Base-by-base conservation (phyloP, 2,329 filamentous ascomycete genomes). In the Cadophora sp. region DNA sequence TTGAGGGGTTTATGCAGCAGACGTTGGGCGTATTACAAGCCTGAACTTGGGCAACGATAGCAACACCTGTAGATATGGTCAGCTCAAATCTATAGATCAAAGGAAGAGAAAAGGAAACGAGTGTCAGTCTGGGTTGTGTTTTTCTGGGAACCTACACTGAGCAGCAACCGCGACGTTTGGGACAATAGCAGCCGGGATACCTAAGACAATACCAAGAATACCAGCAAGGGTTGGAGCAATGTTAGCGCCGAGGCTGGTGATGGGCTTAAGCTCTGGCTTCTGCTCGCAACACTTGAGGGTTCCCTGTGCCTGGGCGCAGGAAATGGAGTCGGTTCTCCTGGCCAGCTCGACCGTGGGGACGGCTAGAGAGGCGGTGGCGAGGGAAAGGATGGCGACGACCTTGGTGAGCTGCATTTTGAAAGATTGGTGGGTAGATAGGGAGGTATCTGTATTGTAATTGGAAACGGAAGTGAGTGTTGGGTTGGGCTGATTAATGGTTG, bases 331-430 rank as follows among this genome's bases (percentile, higher is more conserved):
- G 13, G 39, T 60, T 27, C 59, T 62, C 33, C 43, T 60, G 55
- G 18, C 45, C 62, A 68, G 2, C 62, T 70, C 43, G 48, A 73
- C 58, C 11, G 61, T 41, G 20, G 73, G 71, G n/a, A 47, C 41
- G 14, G 75, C 74, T 27, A 73, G 53, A 47, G 68, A 64, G 39
- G 71, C 55, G 13, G 69, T 41, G 55, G 69, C 65, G 53, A 74
- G 53, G 56, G 76, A 70, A 48, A 77, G 48, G 47, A 71, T 43
- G 33, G 69, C 11, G 65, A 71, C 50, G 51, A 67, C 33, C 48
- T 65, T 67, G 41, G 65, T 69, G 69, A 76, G 68, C 43, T 73
- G 70, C 75, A 77, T 77, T 62, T 67, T 75, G 72, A 66, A 55
- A n/a, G 56, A n/a, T 18, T 50, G 30, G 27, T 27, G 13, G 50